Conservation (phyloP, 2,329 filamentous ascomycete genomes). For the Colletotrichum orchidophilum region DNA sequence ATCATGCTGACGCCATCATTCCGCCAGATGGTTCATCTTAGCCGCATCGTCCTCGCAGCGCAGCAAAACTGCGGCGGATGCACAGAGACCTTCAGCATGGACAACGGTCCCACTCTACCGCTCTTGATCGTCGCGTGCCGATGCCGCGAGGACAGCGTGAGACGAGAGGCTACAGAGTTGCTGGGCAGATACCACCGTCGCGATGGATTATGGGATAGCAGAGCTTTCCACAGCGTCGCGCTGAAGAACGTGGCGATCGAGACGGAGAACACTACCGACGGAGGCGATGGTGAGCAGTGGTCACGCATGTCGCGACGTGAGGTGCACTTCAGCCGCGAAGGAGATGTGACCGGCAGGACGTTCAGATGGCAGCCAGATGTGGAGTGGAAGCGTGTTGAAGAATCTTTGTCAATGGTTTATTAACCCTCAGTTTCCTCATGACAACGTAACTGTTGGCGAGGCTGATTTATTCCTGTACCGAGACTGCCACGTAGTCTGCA, state of each 20-base stretch:
- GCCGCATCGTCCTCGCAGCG: constrained; percentile 46
- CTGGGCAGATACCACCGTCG: constrained; percentile 51
- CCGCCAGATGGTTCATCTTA: constrained; percentile 49
- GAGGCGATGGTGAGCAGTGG: constrained; percentile 48
- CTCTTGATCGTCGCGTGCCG: constrained; percentile 52
- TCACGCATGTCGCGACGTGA: constrained; percentile 48
- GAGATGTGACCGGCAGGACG: background rate
- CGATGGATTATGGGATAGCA: constrained; percentile 55
- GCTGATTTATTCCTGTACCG: no score
- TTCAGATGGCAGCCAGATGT: background rate
- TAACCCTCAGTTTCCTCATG: background rate
- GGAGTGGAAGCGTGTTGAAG: background rate
- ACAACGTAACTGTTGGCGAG: background rate
- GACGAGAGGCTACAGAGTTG: constrained; percentile 51
- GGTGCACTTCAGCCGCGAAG: constrained; percentile 47
- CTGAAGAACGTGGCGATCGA: constrained; percentile 49
- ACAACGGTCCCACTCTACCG: constrained; percentile 56
- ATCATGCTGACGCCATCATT: constrained; percentile 52
- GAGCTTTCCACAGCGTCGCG: constrained; percentile 50
- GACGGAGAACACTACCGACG: constrained; percentile 41
- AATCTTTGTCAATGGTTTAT: background rate
- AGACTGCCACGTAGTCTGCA: no score
- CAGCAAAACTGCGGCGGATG: constrained; percentile 25
- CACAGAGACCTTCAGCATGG: constrained; percentile 53
- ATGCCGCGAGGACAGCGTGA: constrained; percentile 49